These are phyloP conservation scores for Houttuynia cordata DNA, from an alignment of 164 flowering plant genomes.

Conservation along the genomic window DNA sequence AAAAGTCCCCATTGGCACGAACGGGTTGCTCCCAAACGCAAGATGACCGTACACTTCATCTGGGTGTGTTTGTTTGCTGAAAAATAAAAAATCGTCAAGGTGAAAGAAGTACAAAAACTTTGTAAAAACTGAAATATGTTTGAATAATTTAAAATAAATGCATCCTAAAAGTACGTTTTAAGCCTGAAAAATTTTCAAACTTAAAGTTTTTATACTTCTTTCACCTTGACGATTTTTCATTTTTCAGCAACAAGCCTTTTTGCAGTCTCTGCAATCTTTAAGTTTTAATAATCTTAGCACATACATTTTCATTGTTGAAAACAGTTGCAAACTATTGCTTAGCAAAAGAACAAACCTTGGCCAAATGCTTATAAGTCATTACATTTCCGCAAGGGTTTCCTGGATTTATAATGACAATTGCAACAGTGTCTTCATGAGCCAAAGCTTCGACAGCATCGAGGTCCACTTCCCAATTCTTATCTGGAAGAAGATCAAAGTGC, in stretches of 20 bases:
- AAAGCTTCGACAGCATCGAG: slow-evolving; percentile 53
- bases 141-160: no score
- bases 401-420: slow-evolving; percentile 75
- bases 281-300: slow-evolving; percentile 1
- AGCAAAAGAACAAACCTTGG: slow-evolving; percentile 34
- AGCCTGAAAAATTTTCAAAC: no score
- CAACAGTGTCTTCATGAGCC: slow-evolving; percentile 85
- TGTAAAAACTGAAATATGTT: no score
- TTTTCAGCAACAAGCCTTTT: slow-evolving; percentile 46
- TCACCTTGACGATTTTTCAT: no score
- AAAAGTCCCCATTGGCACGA: slow-evolving; percentile 89
- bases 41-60: slow-evolving; percentile 94
- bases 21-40: slow-evolving; percentile 59
- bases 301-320: not conserved
- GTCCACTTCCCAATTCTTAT: slow-evolving; percentile 75
- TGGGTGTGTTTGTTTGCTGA: no score
- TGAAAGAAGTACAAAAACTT: no score
- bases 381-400: slow-evolving; percentile 96
- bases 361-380: slow-evolving; percentile 46
- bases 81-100: no score
- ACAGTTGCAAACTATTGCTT: no score
- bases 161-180: no score
- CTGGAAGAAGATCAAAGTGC: slow-evolving; percentile 71
- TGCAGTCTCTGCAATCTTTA: slow-evolving; percentile 77
- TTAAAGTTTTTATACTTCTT: no score